Conservation (phyloP, 441 rosid species). For the Gossypium aridum region DNA sequence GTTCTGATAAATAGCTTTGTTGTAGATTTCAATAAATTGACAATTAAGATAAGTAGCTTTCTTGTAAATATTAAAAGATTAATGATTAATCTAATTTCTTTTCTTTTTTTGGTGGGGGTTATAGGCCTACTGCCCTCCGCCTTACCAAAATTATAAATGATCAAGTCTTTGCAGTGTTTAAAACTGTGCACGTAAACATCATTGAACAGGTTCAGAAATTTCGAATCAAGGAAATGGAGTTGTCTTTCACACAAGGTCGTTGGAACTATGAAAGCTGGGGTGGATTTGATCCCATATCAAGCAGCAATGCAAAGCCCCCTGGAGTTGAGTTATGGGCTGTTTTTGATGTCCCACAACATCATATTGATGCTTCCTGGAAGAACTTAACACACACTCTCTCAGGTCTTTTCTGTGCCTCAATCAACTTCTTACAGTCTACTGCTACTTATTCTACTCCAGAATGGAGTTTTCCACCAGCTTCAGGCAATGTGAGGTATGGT, state of each 20-base stretch:
- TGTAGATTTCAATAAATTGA: neutral
- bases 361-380: slow-evolving; percentile 83
- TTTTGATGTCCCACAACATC: slow-evolving; percentile 69
- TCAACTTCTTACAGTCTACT: slow-evolving; percentile 84
- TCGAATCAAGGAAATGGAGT: slow-evolving; percentile 78
- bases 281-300: slow-evolving; percentile 78
- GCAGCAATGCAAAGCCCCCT: slow-evolving; percentile 90
- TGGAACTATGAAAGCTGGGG: slow-evolving; percentile 98
- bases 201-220: slow-evolving; percentile 65
- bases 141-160: neutral
- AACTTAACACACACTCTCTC: slow-evolving; percentile 84
- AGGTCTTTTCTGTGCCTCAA: slow-evolving; percentile 94
- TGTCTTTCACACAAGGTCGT: slow-evolving; percentile 96
- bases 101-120: neutral
- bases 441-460: slow-evolving; percentile 74
- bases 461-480: slow-evolving; percentile 63
- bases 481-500: slow-evolving; percentile 75
- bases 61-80: neutral
- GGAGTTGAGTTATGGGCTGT: slow-evolving; percentile 97
- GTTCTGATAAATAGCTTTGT: neutral
- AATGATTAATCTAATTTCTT: neutral
- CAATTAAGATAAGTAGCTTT: neutral
- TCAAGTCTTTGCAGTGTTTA: neutral
- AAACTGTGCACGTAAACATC: neutral
- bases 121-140: too few species aligned